A percentile compares a stretch with the other conserved stretches of the same genome.
These are phyloP conservation scores for Aspergillus fischeri DNA, from an alignment of 2,329 filamentous ascomycete species.

Conservation along the genomic window DNA sequence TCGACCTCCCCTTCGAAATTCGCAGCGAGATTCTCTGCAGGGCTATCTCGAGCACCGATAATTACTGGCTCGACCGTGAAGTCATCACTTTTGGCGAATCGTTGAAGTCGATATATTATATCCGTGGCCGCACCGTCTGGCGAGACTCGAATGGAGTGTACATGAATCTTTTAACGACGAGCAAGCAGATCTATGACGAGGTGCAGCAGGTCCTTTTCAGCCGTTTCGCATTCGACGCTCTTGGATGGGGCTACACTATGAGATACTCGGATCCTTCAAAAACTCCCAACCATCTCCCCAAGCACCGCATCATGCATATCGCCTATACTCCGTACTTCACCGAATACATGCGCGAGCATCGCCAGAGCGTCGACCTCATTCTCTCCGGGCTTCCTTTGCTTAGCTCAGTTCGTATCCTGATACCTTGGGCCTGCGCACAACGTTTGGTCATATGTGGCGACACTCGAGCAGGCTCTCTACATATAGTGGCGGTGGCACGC, in stretches of 20 bases:
- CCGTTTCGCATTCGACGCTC: constrained; percentile 1
- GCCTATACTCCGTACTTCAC: background rate
- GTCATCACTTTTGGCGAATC: background rate
- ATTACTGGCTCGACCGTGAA: constrained; percentile 3
- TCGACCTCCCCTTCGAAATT: constrained; percentile 3
- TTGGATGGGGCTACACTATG: background rate
- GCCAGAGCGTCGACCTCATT: background rate
- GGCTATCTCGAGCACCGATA: background rate
- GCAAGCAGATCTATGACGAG: background rate
- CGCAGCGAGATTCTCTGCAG: background rate
- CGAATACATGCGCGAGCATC: background rate
- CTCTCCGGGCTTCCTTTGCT: background rate
- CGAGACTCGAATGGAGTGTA: background rate
- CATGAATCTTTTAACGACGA: background rate
- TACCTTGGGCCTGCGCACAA: background rate
- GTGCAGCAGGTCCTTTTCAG: constrained; percentile 1
- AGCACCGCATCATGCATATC: background rate
- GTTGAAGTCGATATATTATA: background rate
- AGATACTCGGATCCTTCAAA: background rate
- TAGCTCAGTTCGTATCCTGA: background rate
- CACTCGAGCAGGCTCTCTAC: background rate
- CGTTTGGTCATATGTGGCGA: background rate
- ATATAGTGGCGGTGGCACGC: constrained; percentile 1
- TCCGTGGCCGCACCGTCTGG: background rate
- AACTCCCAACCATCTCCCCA: background rate